These are phyloP conservation scores for Beta lomatogona DNA, from an alignment of 179 eudicot genomes.

Conservation along the genomic window DNA sequence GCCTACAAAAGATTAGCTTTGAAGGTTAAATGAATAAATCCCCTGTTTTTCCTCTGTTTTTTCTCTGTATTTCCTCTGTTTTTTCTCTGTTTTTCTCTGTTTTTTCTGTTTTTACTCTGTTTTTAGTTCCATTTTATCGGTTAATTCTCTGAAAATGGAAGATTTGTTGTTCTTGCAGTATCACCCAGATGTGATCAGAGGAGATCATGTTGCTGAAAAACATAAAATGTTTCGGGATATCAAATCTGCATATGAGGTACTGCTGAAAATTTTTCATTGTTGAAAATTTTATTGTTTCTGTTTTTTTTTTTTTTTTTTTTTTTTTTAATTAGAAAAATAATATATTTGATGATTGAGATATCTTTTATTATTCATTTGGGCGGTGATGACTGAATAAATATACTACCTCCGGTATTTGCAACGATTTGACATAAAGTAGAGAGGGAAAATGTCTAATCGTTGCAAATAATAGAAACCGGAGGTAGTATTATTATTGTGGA, in stretches of 20 bases:
- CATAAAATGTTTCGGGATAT: conserved; percentile 38
- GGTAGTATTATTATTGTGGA: neutral
- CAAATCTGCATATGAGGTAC: conserved; percentile 54
- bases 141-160: neutral
- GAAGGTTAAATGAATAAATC: conserved; percentile 30
- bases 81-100: too few relatives aligned
- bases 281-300: too few relatives aligned
- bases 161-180: conserved; percentile 31
- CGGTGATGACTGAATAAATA: neutral
- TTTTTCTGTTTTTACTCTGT: conserved; percentile 5
- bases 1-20: conserved; percentile 48
- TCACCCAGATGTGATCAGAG: conserved; percentile 53
- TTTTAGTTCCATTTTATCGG: neutral
- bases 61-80: too few relatives aligned
- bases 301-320: neutral
- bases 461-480: too few relatives aligned
- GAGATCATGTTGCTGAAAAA: conserved; percentile 35
- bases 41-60: conserved; percentile 11
- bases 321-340: too few relatives aligned
- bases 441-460: too few relatives aligned
- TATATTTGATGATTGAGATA: neutral
- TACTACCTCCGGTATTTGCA: too few relatives aligned
- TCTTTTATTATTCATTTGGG: neutral
- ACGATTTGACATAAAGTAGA: too few relatives aligned
- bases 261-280: neutral